Evolutionary conservation across 2,329 filamentous ascomycete genomes (phyloP), one percentile per base, ranked within the genome.

Genomic region (Pyrenochaeta sp.): DNA sequence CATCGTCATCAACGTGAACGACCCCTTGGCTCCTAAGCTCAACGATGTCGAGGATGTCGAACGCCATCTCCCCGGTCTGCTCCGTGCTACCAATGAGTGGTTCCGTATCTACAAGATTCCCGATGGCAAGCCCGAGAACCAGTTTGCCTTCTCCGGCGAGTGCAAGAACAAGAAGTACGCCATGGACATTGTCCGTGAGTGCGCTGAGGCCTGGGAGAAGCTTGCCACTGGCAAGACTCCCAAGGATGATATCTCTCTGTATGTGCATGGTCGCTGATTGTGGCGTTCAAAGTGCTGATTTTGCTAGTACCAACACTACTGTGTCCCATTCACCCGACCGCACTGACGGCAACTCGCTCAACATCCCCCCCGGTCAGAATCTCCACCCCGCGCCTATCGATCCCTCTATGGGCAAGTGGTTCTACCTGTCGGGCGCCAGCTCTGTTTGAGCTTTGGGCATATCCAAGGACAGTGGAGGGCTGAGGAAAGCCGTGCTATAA

Each of bases 21-120:
- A 99, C 80, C 93, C 94, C 61, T 83, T 99, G 57, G 94, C 94
- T 44, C 78, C 89, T 71, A 96, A 96, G 85, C 88, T 99, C 73
- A 93, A 99, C 80, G 93, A 97, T 75, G 87, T 97, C 55, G 94
- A 97, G 84, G 94, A 99, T 73, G 94, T 99, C 63, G 94, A 99
- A 85, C 88, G 93, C 72, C 94, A 97, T 81, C 87, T 99, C 46
- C 94, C 94, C 50, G 94, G 94, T 66, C 90, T 99, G 48, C 84
- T 99, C 74, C 89, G 94, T 63, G 94, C 94, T 72, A 97, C 93
- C 73, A 99, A 99, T 73, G 94, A 99, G 83, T 99, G 94, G 94
- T 99, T 99, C 91, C 91, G 94, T 77, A 99, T 99, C 85, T 99
- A 99, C 88, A 99, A 99, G 85, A 99, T 99, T 78, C 94, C 94